phyloP scores from a whole-genome alignment of 306 rosid genomes.

The Vachellia pachyceras region DNA sequence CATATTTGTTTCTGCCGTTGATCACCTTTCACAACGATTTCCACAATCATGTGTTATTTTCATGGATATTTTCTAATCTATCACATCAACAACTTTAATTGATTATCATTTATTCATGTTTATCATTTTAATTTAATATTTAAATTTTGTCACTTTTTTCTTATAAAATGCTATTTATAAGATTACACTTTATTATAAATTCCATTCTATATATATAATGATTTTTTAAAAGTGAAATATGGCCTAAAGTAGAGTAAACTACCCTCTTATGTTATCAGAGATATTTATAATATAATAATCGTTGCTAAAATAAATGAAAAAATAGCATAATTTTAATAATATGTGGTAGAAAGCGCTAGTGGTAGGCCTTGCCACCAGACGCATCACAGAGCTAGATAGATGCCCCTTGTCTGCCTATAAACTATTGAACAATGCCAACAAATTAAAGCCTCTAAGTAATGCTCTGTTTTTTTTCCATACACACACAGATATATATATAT shows the following conservation, averaged over 20 bases:
- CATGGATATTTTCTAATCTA: background rate
- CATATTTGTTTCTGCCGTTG: too few relatives aligned
- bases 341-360: conserved; percentile 24
- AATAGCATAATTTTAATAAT: background rate
- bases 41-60: background rate
- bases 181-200: background rate
- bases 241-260: background rate
- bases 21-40: background rate
- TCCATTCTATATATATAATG: background rate
- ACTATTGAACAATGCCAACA: conserved; percentile 59
- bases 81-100: background rate
- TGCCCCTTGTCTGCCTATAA: conserved; percentile 72
- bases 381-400: conserved; percentile 67
- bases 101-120: background rate
- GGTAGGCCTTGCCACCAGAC: conserved; percentile 26
- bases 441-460: conserved; percentile 40
- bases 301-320: background rate
- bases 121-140: background rate
- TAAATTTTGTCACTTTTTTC: background rate
- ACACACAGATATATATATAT: too few relatives aligned
- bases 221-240: background rate
- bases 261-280: background rate
- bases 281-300: background rate
- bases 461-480: background rate
- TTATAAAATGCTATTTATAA: background rate